These are phyloP conservation scores for Fusarium miscanthi DNA, from an alignment of 2,329 filamentous ascomycete genomes.

Conservation along the genomic window DNA sequence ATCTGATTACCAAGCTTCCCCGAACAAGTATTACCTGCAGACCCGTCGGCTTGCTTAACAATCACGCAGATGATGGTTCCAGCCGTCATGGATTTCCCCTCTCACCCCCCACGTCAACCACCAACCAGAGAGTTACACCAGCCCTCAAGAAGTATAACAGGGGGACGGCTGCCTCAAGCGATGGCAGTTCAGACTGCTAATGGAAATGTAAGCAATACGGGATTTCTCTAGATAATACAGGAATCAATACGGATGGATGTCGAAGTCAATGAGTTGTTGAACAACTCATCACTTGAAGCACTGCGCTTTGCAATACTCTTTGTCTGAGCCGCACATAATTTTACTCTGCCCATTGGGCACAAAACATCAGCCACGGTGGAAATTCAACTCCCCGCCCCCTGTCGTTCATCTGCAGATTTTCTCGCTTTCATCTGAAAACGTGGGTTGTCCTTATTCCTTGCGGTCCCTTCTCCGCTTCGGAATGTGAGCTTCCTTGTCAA, in stretches of 20 bases:
- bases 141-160: neutral
- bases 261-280: too few species aligned
- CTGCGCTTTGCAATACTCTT: neutral
- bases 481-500: conserved; percentile 1
- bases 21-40: conserved; percentile 14
- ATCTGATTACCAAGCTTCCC: conserved; percentile 25
- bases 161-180: neutral
- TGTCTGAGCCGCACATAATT: neutral
- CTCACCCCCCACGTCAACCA: conserved; percentile 28
- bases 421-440: conserved; percentile 16
- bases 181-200: neutral
- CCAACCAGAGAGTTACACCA: conserved; percentile 18
- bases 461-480: conserved; percentile 11
- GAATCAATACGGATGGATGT: neutral
- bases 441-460: conserved; percentile 29
- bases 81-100: conserved; percentile 39
- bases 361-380: conserved; percentile 2
- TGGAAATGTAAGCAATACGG: neutral
- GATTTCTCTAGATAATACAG: neutral
- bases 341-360: neutral
- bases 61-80: conserved; percentile 35
- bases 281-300: neutral
- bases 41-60: conserved; percentile 37
- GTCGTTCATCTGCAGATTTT: conserved; percentile 24
- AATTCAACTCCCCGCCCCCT: conserved; percentile 38